phyloP scores from a whole-genome alignment of 75 land plant genomes.

The Larix kaempferi region DNA sequence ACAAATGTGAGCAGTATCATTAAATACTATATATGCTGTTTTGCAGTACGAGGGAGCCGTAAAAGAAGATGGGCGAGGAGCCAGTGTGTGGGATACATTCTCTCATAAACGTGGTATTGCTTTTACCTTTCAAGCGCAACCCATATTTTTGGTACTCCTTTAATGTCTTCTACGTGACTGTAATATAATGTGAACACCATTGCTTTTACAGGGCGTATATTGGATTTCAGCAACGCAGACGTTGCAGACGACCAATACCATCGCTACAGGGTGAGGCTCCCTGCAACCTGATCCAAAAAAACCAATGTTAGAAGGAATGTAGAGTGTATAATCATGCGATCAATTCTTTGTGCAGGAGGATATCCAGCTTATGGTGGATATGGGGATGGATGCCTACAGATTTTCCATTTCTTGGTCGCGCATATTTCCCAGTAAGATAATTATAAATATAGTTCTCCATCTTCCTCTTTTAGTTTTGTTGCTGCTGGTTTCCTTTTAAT shows the following conservation, averaged over 20 bases:
- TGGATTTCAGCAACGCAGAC: constrained; percentile 16
- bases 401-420: constrained; percentile 84
- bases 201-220: constrained; percentile 11
- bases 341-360: constrained; percentile 44
- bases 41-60: constrained; percentile 28
- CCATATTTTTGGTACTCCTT: too few relatives aligned
- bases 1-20: too few relatives aligned
- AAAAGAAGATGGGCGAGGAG: constrained; percentile 12
- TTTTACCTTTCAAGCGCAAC: background rate
- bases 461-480: background rate
- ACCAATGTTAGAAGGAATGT: background rate
- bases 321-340: background rate
- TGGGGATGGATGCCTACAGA: constrained; percentile 84
- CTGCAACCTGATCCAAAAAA: too few relatives aligned
- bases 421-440: constrained; percentile 70
- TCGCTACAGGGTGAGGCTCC: constrained; percentile 15
- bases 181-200: background rate
- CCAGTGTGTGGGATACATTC: constrained; percentile 26
- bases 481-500: too few relatives aligned
- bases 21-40: background rate
- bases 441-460: background rate
- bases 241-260: constrained; percentile 31
- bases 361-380: constrained; percentile 61
- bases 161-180: background rate
- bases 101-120: constrained; percentile 3